phyloP scores from a whole-genome alignment of 805 yeast genomes.

The Spathaspora girioi region DNA sequence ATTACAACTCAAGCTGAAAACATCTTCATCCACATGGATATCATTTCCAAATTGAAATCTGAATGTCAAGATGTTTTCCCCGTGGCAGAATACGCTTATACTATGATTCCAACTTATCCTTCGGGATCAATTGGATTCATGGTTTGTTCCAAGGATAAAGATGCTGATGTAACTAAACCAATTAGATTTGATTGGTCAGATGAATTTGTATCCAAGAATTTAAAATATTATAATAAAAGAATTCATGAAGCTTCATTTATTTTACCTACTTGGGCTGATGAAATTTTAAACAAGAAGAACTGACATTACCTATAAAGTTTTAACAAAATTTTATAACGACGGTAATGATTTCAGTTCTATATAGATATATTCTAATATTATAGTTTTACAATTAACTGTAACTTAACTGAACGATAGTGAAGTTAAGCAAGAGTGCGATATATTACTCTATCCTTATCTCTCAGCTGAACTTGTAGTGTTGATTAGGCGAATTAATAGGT shows the following conservation, averaged over 20 bases:
- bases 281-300: conserved; percentile 29
- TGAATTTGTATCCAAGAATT: conserved; percentile 59
- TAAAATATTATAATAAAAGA: conserved; percentile 77
- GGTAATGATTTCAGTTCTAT: conserved; percentile 3
- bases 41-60: conserved; percentile 75
- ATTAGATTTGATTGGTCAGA: conserved; percentile 55
- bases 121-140: conserved; percentile 97
- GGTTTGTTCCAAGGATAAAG: conserved; percentile 81
- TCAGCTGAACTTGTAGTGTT: too few relatives aligned
- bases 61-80: conserved; percentile 87
- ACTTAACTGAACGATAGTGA: too few relatives aligned
- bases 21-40: conserved; percentile 86
- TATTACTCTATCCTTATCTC: too few relatives aligned
- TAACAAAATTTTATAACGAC: conserved; percentile 2
- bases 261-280: conserved; percentile 85
- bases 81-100: conserved; percentile 84
- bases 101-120: conserved; percentile 94
- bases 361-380: not conserved
- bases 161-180: conserved; percentile 65
- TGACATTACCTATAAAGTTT: conserved; percentile 5
- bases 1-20: conserved; percentile 93
- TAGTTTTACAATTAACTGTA: too few relatives aligned
- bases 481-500: too few relatives aligned
- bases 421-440: too few relatives aligned
- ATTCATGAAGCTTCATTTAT: conserved; percentile 89